Evolutionary conservation across 768 basidiomycete species (phyloP), one percentile per base, ranked within the genome.

Genomic region (Leucosporidium creatinivorum): DNA sequence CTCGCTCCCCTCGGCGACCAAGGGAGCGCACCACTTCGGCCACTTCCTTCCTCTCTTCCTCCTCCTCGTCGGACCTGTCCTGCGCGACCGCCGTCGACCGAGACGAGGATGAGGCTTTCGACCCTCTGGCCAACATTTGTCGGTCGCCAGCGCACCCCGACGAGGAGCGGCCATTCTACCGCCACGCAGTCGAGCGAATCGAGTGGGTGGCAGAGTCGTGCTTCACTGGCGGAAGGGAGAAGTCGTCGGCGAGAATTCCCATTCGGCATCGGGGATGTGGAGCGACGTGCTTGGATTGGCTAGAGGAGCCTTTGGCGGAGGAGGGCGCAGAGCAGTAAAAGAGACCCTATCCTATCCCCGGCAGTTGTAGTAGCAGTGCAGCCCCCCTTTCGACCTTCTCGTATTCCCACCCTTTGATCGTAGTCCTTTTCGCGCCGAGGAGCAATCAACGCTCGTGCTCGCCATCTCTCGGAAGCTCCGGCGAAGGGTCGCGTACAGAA

Each of bases 151-250:
- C 21, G 18, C 71, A 72, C 64, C 25, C 39, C 2, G 57, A 19
- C 50, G 63, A 65, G 1, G 56, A 60, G 31, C 33, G 51, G 18
- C 48, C 65, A 8, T 74, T 69, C 59, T 50, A 55, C 44, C 9
- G 33, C 21, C 69, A 59, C 28, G 70, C 70, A 18, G 68, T 69
- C 21, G 64, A 67, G 60, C 61, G 70, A 12, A 8, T 72, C 51
- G 73, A 74, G 57, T 74, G 73, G 73, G 69, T 72, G 18, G 28
- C 54, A 17, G 69, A 70, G 57, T 25, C 49, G n/a, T 5, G 19
- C 10, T 28, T 71, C 17, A 60, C 17, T 39, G 19, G 28, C 52
- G 58, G 50, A 15, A 31, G 57, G n/a, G 33, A 31, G 33, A 36
- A 55, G 47, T 44, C 57, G 31, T 50, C 39, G 57, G 52, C 60